Percentiles rank a stretch among this genome's conserved stretches.
Conservation (phyloP, 1,284 basidiomycete species). For the Cryptococcus sp. region DNA sequence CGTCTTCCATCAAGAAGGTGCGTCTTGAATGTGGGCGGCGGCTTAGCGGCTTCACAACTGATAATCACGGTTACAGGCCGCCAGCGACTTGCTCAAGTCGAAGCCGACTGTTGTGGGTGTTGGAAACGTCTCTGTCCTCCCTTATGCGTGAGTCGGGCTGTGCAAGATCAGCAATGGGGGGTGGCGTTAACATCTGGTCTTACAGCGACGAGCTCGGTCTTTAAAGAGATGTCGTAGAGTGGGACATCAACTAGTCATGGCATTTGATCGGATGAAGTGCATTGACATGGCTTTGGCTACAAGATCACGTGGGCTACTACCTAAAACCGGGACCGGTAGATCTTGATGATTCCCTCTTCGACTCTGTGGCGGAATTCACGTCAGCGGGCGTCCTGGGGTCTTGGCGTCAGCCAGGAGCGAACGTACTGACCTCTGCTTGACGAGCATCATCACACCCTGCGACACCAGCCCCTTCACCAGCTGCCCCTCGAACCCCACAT, state of each 20-base stretch:
- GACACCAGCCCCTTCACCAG: conserved; percentile 70
- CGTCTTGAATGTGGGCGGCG: conserved; percentile 17
- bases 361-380: conserved; percentile 16
- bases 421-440: conserved; percentile 46
- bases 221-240: conserved; percentile 47
- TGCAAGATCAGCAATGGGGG: not conserved
- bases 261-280: conserved; percentile 9
- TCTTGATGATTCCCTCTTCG: conserved; percentile 24
- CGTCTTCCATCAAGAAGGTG: conserved; percentile 63
- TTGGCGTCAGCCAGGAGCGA: too few species aligned
- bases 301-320: conserved; percentile 2
- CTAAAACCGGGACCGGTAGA: conserved; percentile 14
- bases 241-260: conserved; percentile 2
- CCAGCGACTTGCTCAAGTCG: conserved; percentile 48
- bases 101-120: conserved; percentile 84
- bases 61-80: conserved; percentile 27
- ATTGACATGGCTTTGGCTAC: not conserved
- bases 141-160: conserved; percentile 57
- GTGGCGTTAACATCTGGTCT: not conserved
- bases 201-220: conserved; percentile 72
- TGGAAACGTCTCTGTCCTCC: conserved; percentile 70
- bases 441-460: conserved; percentile 48
- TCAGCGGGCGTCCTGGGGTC: not conserved
- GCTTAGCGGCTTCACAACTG: not conserved
- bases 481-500: conserved; percentile 76